Evolutionary conservation across 768 basidiomycete species (phyloP), one percentile per base, ranked within the genome.

Genomic region (Xanthoconium purpureum): DNA sequence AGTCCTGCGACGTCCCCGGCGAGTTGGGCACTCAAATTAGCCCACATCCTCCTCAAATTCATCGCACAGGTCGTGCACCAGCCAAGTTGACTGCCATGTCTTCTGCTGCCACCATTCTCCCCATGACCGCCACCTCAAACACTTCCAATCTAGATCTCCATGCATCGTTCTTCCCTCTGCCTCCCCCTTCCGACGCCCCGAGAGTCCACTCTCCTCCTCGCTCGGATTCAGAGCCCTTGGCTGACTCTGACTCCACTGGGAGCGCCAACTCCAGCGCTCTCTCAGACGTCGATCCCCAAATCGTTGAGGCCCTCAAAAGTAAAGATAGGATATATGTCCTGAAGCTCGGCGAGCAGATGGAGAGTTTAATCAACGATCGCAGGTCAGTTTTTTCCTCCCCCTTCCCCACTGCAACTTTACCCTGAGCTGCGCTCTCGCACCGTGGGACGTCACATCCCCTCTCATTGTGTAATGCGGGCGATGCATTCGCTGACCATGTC

Each of bases 291-390:
- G 91, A 93, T 77, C 79, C 83, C 11, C 86, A 88, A 71, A 91
- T 94, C 64, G 66, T 93, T 64, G 91, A 94, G 70, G 91, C 92
- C 20, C 87, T 94, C 60, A 84, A 79, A 72, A 87, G 86, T 79
- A 94, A 94, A 76, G 91, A 94, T 72, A 81, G 91, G 67, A 79
- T 94, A 59, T 94, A 86, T 71, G 90, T 94, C 46, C 76, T 94
- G 65, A 92, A 89, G 77, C 80, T 94, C n/a, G 91, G 89, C 56
- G 92, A 94, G 75, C 78, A 77, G 61, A 89, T 94, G 83, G 91
- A 94, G 74, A 73, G 75, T 49, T 79, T 94, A 67, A 89, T 94
- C 65, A 80, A 73, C 57, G 90, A 91, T 69, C 82, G 79, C 64
- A 84, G 81, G 90, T 88, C 59, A 55, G 86, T 79, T 28, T 51